Conservation (phyloP, 2,329 filamentous ascomycete genomes). For the Phoma sp. region DNA sequence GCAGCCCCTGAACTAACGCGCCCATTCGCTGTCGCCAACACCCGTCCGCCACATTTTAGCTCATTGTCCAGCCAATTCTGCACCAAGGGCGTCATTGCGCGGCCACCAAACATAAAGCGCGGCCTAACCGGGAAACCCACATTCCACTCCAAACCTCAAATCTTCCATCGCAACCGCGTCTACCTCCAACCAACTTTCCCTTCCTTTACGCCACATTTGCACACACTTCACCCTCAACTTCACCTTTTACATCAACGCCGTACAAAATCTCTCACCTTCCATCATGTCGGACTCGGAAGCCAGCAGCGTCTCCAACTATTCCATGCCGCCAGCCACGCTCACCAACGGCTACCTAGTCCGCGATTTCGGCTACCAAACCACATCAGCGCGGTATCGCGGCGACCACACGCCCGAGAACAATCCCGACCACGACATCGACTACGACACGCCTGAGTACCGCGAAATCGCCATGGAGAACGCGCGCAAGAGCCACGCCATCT, state of each 20-base stretch:
- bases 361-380: slow-evolving; percentile 33
- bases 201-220: not conserved
- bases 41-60: slow-evolving; percentile 13
- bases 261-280: not conserved
- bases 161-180: not conserved
- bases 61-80: slow-evolving; percentile 11
- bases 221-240: not conserved
- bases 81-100: slow-evolving; percentile 18
- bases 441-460: slow-evolving; percentile 27
- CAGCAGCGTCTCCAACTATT: slow-evolving; percentile 13
- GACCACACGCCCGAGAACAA: slow-evolving; percentile 38
- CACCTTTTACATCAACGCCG: not conserved
- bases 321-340: slow-evolving; percentile 11
- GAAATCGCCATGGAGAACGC: slow-evolving; percentile 33
- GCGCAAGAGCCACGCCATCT: slow-evolving; percentile 32
- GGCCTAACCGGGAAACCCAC: slow-evolving; percentile 2
- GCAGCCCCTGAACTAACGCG: slow-evolving; percentile 10
- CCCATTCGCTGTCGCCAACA: slow-evolving; percentile 7
- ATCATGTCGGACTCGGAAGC: slow-evolving; percentile 11
- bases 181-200: not conserved
- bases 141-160: slow-evolving; percentile 8
- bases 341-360: slow-evolving; percentile 21
- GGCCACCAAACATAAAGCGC: slow-evolving; percentile 8
- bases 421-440: slow-evolving; percentile 33
- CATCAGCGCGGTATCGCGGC: slow-evolving; percentile 32